These are phyloP conservation scores for Botrytis medusae DNA, from an alignment of 2,329 filamentous ascomycete species.

Conservation along the genomic window DNA sequence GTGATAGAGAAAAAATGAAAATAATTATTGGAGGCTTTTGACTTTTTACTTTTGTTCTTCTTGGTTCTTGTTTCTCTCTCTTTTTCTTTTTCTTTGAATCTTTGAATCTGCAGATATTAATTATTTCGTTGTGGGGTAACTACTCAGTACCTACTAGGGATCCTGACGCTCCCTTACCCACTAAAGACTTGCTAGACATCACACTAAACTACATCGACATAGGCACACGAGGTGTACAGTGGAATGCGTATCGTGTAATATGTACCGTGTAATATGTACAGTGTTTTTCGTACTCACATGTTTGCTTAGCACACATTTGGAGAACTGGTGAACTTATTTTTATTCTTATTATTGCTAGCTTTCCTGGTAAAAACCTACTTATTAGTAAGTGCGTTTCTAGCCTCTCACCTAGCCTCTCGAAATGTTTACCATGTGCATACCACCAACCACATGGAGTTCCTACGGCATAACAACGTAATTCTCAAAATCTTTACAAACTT, in stretches of 20 bases:
- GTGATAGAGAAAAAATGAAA: constrained; percentile 9
- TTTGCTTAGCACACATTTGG: neutral
- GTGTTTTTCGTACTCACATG: neutral
- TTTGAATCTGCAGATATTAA: constrained; percentile 5
- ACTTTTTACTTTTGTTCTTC: neutral
- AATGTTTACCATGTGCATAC: neutral
- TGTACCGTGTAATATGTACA: too few species aligned
- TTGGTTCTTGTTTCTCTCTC: neutral
- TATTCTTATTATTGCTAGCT: neutral
- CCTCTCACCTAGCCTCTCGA: neutral
- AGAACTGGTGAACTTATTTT: too few species aligned
- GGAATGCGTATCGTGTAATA: too few species aligned
- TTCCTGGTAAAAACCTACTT: too few species aligned
- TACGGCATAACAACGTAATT: neutral
- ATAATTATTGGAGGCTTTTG: neutral
- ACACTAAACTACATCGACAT: neutral
- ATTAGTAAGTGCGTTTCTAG: too few species aligned
- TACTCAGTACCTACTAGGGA: neutral
- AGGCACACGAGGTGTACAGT: neutral
- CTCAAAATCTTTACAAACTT: constrained; percentile 6
- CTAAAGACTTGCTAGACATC: neutral
- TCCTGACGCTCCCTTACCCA: neutral
- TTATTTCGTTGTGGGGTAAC: constrained; percentile 13
- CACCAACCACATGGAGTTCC: neutral
- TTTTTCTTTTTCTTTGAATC: neutral